Evolutionary conservation across 345 rosid species (phyloP).

Genomic region (Turnera subulata): DNA sequence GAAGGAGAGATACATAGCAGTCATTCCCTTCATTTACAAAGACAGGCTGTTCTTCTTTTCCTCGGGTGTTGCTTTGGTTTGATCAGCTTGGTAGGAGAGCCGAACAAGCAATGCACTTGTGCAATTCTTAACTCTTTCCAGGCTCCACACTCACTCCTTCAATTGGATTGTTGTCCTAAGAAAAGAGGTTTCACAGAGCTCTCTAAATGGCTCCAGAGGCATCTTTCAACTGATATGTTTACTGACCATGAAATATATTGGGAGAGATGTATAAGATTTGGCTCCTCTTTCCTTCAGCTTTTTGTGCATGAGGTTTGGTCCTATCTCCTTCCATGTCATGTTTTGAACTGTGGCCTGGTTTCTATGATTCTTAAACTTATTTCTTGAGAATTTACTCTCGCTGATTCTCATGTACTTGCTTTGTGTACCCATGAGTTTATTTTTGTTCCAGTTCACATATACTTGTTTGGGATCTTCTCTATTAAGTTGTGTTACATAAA

Average conservation of each 20-base stretch:
- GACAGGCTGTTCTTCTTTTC: constrained; percentile 64
- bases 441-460: neutral
- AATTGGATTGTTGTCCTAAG: constrained; percentile 27
- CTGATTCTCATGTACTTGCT: neutral
- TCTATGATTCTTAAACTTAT: neutral
- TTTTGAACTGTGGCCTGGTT: neutral
- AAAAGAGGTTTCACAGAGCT: constrained; percentile 51
- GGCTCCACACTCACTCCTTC: constrained; percentile 14
- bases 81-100: constrained; percentile 38
- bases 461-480: constrained; percentile 11
- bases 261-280: constrained; percentile 41
- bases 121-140: constrained; percentile 21
- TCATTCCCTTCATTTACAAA: constrained; percentile 48
- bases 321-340: neutral
- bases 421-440: neutral
- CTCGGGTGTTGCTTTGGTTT: constrained; percentile 60
- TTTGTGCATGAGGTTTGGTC: constrained; percentile 70
- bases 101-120: constrained; percentile 29
- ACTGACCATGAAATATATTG: constrained; percentile 29
- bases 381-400: neutral
- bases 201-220: constrained; percentile 54
- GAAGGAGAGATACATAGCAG: constrained; percentile 28
- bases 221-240: constrained; percentile 31
- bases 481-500: constrained; percentile 14
- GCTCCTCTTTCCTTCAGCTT: constrained; percentile 60